Evolutionary conservation across 2,329 filamentous ascomycete species (phyloP).

Genomic region (Pezicula rhizophila): DNA sequence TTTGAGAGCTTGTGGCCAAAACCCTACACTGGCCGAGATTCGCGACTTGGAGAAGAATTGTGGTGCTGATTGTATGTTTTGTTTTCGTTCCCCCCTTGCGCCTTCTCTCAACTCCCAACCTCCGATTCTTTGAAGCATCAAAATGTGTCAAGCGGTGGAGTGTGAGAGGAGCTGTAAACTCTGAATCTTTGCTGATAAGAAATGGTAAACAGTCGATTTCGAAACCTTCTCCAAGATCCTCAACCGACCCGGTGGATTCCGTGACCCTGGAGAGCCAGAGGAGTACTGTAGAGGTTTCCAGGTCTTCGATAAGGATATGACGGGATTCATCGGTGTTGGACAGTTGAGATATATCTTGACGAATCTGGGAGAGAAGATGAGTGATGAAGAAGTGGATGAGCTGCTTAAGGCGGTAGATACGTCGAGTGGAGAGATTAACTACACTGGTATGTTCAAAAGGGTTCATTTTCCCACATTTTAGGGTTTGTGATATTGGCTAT

Average conservation of each 20-base stretch:
- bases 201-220: slow-evolving; percentile 70
- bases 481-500: too few species aligned
- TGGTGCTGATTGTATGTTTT: slow-evolving; percentile 78
- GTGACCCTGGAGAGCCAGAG: slow-evolving; percentile 93
- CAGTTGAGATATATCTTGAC: slow-evolving; percentile 98
- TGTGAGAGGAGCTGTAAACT: background rate
- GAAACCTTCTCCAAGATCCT: slow-evolving; percentile 95
- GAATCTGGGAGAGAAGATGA: slow-evolving; percentile 98
- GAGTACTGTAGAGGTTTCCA: slow-evolving; percentile 99
- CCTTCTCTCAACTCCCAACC: background rate
- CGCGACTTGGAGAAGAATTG: slow-evolving; percentile 84
- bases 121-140: too few species aligned
- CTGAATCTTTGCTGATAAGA: background rate
- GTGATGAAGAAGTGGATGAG: slow-evolving; percentile 97
- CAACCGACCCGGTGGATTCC: slow-evolving; percentile 96
- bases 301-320: slow-evolving; percentile 99
- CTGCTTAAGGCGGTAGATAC: slow-evolving; percentile 97
- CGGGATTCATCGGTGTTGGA: slow-evolving; percentile 93
- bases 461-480: background rate
- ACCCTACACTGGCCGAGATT: slow-evolving; percentile 92
- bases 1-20: slow-evolving; percentile 93
- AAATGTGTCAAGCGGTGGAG: background rate
- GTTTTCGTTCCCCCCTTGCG: background rate
- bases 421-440: slow-evolving; percentile 94
- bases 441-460: slow-evolving; percentile 62